Evolutionary conservation across 768 basidiomycete species (phyloP).

Genomic region (Dioszegia crocea): DNA sequence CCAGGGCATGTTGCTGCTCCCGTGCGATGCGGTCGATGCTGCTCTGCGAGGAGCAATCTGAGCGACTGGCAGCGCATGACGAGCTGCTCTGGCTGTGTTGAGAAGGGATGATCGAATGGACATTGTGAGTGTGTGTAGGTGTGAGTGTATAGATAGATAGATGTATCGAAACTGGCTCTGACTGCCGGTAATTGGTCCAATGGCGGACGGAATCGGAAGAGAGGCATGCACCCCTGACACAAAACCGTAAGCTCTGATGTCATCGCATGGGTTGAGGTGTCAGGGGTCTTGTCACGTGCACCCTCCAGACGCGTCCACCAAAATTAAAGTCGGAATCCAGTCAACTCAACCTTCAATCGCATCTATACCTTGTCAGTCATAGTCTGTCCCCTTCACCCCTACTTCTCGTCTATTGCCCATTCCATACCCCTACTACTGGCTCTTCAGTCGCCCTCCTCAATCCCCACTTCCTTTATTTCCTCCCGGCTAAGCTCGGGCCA

Average conservation of each 20-base stretch:
- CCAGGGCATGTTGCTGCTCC: conserved; percentile 18
- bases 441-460: neutral
- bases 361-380: neutral
- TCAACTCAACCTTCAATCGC: conserved; percentile 3
- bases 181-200: neutral
- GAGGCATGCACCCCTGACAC: neutral
- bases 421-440: neutral
- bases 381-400: neutral
- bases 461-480: neutral
- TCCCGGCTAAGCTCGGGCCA: neutral
- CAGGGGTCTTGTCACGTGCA: conserved; percentile 1
- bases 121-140: conserved; percentile 5
- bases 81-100: conserved; percentile 12
- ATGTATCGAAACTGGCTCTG: neutral
- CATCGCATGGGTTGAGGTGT: neutral
- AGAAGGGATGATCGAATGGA: conserved; percentile 16
- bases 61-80: conserved; percentile 1
- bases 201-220: neutral
- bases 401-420: neutral
- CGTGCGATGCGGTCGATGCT: conserved; percentile 2
- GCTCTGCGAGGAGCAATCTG: conserved; percentile 6
- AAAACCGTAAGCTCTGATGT: neutral
- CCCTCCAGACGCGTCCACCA: neutral
- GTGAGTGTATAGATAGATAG: neutral
- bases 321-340: neutral